Percentiles rank a stretch among this genome's conserved stretches.
Conservation (phyloP, 2,329 filamentous ascomycete genomes). For the Claviceps sorghi region DNA sequence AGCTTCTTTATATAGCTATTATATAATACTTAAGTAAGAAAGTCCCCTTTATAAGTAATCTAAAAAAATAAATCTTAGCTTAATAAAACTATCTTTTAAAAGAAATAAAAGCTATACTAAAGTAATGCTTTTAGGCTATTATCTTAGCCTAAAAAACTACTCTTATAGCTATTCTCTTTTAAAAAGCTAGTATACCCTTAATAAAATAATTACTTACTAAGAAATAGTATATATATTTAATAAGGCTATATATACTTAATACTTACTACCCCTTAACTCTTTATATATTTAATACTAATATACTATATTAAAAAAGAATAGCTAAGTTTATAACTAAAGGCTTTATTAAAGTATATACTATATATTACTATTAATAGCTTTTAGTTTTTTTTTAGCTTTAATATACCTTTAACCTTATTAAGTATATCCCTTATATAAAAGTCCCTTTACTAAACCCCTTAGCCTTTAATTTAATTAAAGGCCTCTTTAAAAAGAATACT, state of each 20-base stretch:
- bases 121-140: too few species aligned
- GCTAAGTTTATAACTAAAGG: neutral
- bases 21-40: neutral
- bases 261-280: neutral
- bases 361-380: too few species aligned
- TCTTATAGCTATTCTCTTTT: too few species aligned
- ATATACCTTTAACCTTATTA: neutral
- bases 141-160: too few species aligned
- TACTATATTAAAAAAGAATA: too few species aligned
- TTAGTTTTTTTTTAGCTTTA: neutral
- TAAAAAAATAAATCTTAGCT: neutral
- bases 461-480: neutral
- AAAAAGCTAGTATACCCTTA: neutral
- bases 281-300: neutral
- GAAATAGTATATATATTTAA: neutral
- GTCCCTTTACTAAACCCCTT: neutral
- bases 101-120: too few species aligned
- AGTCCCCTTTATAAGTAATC: neutral
- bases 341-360: neutral
- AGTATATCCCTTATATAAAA: neutral
- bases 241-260: neutral
- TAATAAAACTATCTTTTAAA: neutral
- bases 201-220: neutral
- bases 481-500: neutral
- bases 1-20: neutral